Evolutionary conservation across 345 rosid species (phyloP).

Genomic region (Theobroma cacao): DNA sequence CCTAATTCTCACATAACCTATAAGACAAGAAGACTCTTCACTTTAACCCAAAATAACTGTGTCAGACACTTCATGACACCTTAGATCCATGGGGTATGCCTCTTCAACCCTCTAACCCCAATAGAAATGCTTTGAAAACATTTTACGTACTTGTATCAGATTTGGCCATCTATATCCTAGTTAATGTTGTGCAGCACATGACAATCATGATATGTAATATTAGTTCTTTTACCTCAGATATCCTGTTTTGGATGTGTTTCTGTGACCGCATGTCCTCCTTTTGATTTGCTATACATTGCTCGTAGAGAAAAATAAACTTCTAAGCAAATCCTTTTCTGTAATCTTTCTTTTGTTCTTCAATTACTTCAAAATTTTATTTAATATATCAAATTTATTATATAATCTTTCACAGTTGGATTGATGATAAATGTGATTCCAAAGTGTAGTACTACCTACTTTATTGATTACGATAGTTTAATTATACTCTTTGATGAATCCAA

Average conservation of each 20-base stretch:
- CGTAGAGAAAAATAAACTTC: neutral
- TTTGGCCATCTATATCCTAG: neutral
- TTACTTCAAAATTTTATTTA: neutral
- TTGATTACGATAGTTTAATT: neutral
- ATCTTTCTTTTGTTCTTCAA: neutral
- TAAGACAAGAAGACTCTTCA: neutral
- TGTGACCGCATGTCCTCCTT: neutral
- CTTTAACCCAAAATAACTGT: neutral
- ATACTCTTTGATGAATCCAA: neutral
- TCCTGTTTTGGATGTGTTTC: neutral
- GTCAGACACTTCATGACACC: neutral
- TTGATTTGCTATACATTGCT: neutral
- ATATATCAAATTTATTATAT: neutral
- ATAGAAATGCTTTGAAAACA: neutral
- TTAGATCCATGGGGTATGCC: neutral
- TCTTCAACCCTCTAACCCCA: neutral
- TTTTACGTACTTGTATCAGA: neutral
- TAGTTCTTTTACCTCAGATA: slow-evolving; percentile 1
- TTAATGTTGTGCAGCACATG: neutral
- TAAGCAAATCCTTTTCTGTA: neutral
- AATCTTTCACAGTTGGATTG: neutral
- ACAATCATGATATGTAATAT: neutral
- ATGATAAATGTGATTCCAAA: neutral
- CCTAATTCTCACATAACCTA: neutral
- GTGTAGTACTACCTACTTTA: neutral